phyloP scores from a whole-genome alignment of 371 early-diverging fungal genomes.

The Mucor piriformis region DNA sequence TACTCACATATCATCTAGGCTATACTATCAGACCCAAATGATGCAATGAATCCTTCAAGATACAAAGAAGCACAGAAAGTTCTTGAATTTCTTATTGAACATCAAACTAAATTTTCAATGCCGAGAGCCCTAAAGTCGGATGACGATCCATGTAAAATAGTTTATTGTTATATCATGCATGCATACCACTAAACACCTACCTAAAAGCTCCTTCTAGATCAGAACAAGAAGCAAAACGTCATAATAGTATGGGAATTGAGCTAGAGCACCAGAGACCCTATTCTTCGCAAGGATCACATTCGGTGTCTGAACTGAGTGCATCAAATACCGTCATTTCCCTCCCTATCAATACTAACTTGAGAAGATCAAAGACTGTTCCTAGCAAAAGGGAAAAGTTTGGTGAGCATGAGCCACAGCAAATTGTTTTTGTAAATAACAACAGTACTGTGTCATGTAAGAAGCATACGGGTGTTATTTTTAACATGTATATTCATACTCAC shows the following conservation, averaged over 20 bases:
- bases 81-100: constrained; percentile 58
- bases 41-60: constrained; percentile 57
- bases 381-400: constrained; percentile 18
- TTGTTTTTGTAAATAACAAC: constrained; percentile 13
- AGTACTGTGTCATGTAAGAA: constrained; percentile 13
- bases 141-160: constrained; percentile 5
- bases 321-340: neutral
- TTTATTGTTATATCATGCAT: neutral
- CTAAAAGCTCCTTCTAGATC: neutral
- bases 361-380: constrained; percentile 29
- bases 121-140: constrained; percentile 13
- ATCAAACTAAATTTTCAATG: constrained; percentile 36
- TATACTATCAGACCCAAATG: constrained; percentile 59
- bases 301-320: constrained; percentile 1
- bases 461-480: too few species aligned
- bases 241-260: neutral
- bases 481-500: too few species aligned
- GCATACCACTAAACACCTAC: neutral
- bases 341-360: neutral
- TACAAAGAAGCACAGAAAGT: constrained; percentile 63
- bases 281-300: neutral
- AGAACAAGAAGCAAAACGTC: neutral
- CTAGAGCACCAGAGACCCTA: neutral
- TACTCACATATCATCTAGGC: constrained; percentile 21
- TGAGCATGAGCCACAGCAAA: constrained; percentile 21